A percentile compares a stretch with the other conserved stretches of the same genome.
Conservation (phyloP, 129 eudicot species). For the Lonicera japonica region DNA sequence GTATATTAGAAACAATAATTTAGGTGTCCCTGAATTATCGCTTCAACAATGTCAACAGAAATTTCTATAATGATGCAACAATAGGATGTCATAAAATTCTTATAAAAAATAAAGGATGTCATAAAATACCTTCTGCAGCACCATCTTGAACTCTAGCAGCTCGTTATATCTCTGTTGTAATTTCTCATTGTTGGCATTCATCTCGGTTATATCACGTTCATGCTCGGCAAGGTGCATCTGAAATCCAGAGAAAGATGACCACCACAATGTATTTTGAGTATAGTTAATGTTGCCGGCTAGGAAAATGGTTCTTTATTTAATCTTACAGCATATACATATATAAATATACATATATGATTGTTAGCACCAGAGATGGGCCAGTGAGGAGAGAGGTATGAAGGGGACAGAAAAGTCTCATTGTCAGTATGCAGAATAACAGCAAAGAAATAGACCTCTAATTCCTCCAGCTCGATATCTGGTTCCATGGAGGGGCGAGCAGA, state of each 20-base stretch:
- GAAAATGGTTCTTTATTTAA: conserved; percentile 5
- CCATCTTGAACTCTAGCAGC: conserved; percentile 88
- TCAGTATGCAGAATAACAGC: not conserved
- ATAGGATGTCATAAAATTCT: conserved; percentile 11
- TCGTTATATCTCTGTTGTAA: conserved; percentile 73
- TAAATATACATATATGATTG: too few relatives aligned
- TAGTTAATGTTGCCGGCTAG: conserved; percentile 9
- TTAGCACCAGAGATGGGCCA: not conserved
- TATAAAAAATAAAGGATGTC: too few relatives aligned
- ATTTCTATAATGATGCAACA: conserved; percentile 7
- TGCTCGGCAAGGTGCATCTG: conserved; percentile 82
- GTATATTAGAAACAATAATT: too few relatives aligned
- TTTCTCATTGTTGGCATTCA: conserved; percentile 81
- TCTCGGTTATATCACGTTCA: conserved; percentile 85
- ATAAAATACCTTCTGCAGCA: conserved; percentile 74
- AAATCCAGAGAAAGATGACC: conserved; percentile 9
- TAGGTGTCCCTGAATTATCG: not conserved
- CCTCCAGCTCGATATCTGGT: conserved; percentile 77
- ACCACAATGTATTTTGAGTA: conserved; percentile 3
- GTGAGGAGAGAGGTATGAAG: not conserved
- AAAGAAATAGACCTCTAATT: conserved; percentile 64
- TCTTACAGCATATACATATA: conserved; percentile 3
- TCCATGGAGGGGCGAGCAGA: conserved; percentile 57
- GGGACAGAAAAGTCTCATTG: too few relatives aligned
- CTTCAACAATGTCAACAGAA: not conserved